Conservation (phyloP, 2,329 filamentous ascomycete genomes). For the Camptophora hylomeconis region DNA sequence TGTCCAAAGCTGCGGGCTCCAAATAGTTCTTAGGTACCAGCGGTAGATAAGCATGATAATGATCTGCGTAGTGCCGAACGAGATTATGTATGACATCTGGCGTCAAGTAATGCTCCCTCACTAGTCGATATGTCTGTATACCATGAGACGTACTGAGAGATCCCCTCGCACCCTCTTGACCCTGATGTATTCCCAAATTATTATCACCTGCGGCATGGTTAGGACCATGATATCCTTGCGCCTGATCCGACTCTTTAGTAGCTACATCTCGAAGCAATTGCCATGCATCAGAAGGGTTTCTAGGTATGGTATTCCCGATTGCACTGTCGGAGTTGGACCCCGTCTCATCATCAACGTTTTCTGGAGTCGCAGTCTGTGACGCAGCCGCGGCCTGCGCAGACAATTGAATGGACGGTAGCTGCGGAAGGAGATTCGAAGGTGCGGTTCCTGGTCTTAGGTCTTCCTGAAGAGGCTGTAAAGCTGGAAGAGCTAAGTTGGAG, state of each 20-base stretch:
- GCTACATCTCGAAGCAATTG: slow-evolving; percentile 34
- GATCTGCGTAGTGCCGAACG: slow-evolving; percentile 46
- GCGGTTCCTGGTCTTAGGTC: neutral
- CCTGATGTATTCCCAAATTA: too few species aligned
- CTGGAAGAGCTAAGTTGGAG: slow-evolving; percentile 1
- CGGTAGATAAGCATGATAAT: slow-evolving; percentile 59
- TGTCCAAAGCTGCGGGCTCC: slow-evolving; percentile 38
- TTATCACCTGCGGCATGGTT: slow-evolving; percentile 1
- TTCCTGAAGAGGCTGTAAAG: slow-evolving; percentile 2
- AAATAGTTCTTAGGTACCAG: slow-evolving; percentile 50
- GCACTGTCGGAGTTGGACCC: slow-evolving; percentile 24
- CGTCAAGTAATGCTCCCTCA: slow-evolving; percentile 33
- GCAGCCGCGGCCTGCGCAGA: slow-evolving; percentile 5
- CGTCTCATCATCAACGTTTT: slow-evolving; percentile 23
- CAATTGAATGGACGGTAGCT: slow-evolving; percentile 7
- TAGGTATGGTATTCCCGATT: slow-evolving; percentile 28
- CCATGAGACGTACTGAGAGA: slow-evolving; percentile 22
- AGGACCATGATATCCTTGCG: slow-evolving; percentile 15
- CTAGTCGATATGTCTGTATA: slow-evolving; percentile 29
- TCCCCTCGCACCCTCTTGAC: slow-evolving; percentile 7
- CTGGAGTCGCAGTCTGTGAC: neutral
- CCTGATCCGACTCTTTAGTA: slow-evolving; percentile 21
- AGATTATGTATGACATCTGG: slow-evolving; percentile 38
- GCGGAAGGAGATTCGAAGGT: slow-evolving; percentile 6
- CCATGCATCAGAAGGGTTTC: slow-evolving; percentile 36